These are phyloP conservation scores for Schizophyllum amplum DNA, from an alignment of 1,284 basidiomycete genomes.

Conservation along the genomic window DNA sequence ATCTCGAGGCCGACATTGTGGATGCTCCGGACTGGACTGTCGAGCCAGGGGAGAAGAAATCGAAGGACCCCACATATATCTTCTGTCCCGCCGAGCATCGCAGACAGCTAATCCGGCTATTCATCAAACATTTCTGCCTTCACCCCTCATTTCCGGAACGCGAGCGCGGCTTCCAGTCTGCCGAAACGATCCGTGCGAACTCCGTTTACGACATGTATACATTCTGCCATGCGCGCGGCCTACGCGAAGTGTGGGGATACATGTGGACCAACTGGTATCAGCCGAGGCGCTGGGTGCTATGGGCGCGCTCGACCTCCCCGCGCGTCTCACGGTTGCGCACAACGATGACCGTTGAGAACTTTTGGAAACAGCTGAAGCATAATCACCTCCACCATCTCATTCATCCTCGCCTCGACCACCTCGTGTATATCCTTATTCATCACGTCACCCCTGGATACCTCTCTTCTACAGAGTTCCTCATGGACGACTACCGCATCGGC, in stretches of 20 bases:
- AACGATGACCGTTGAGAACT: conserved; percentile 27
- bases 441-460: conserved; percentile 18
- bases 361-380: conserved; percentile 26
- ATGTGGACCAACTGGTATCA: conserved; percentile 27
- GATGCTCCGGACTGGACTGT: conserved; percentile 25
- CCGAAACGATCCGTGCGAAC: conserved; percentile 15
- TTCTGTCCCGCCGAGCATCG: conserved; percentile 25
- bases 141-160: conserved; percentile 20
- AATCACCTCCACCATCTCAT: conserved; percentile 19
- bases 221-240: conserved; percentile 20
- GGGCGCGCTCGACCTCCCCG: conserved; percentile 22
- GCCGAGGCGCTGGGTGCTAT: conserved; percentile 23
- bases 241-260: conserved; percentile 27
- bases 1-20: conserved; percentile 12
- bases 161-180: conserved; percentile 5
- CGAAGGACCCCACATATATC: conserved; percentile 17
- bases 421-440: conserved; percentile 21
- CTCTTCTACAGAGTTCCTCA: conserved; percentile 10
- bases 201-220: conserved; percentile 24
- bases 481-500: conserved; percentile 13
- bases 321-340: conserved; percentile 19
- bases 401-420: conserved; percentile 22
- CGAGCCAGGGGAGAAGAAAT: conserved; percentile 19
- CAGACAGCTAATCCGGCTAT: conserved; percentile 19
- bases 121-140: conserved; percentile 24